Percentiles rank a stretch among this genome's conserved stretches.
Conservation (phyloP, 192 early-diverging fungal genomes). For the Linnemannia schmuckeri region DNA sequence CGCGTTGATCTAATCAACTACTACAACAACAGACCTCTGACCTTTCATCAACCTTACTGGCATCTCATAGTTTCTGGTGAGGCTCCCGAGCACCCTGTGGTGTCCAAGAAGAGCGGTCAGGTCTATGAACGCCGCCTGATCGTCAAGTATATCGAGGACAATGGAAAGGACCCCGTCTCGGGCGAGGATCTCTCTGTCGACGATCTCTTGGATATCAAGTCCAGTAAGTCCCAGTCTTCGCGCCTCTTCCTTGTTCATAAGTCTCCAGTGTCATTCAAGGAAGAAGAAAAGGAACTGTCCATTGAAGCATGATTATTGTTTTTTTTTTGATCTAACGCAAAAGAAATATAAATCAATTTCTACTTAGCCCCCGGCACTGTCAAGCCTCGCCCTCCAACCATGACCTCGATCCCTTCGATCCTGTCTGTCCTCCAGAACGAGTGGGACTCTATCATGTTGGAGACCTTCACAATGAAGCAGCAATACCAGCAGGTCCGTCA, state of each 20-base stretch:
- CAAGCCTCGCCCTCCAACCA: conserved; percentile 89
- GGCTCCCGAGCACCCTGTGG: conserved; percentile 87
- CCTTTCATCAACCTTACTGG: background rate
- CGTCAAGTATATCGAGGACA: conserved; percentile 87
- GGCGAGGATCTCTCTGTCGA: conserved; percentile 78
- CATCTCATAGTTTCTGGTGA: conserved; percentile 88
- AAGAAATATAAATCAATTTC: background rate
- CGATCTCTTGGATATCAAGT: conserved; percentile 81
- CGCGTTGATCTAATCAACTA: conserved; percentile 3
- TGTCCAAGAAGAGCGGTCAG: conserved; percentile 86
- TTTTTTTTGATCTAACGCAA: background rate
- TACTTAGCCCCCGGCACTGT: conserved; percentile 70
- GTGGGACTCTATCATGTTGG: conserved; percentile 96
- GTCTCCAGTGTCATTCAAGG: no score
- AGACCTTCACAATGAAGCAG: conserved; percentile 92
- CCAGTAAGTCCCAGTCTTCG: conserved; percentile 53
- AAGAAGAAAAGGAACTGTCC: no score
- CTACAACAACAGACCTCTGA: background rate
- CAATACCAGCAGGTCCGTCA: conserved; percentile 92
- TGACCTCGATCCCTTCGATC: conserved; percentile 93
- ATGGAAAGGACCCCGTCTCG: conserved; percentile 85
- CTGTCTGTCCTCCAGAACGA: conserved; percentile 93
- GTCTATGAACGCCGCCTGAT: conserved; percentile 92
- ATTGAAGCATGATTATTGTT: no score
- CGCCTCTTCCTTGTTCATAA: background rate